These are phyloP conservation scores for Astrephomene gubernaculifera DNA, from an alignment of 139 green algal genomes.

Conservation along the genomic window DNA sequence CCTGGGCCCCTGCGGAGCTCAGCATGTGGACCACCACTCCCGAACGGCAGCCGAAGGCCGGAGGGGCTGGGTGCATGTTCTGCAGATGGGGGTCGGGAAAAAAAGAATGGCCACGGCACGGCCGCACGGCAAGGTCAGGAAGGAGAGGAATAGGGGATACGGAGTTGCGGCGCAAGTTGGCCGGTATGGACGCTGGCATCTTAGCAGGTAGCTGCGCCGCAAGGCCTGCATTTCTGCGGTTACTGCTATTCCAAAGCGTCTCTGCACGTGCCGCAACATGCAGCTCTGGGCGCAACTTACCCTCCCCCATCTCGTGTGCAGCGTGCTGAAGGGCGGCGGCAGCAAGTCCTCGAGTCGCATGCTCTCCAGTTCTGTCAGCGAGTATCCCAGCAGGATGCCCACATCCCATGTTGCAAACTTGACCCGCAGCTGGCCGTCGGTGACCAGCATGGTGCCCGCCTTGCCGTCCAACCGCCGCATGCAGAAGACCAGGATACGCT, in stretches of 20 bases:
- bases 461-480: neutral
- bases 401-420: constrained; percentile 42
- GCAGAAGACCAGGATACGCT: constrained; percentile 44
- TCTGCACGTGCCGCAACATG: neutral
- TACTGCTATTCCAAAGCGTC: neutral
- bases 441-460: constrained; percentile 41
- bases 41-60: too few relatives aligned
- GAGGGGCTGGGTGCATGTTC: too few relatives aligned
- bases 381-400: constrained; percentile 41
- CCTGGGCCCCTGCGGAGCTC: too few relatives aligned
- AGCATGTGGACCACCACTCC: too few relatives aligned
- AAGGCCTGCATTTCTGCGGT: neutral
- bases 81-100: too few relatives aligned
- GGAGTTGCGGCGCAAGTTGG: neutral
- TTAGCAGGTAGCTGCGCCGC: too few relatives aligned
- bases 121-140: neutral
- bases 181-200: neutral
- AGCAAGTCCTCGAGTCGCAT: constrained; percentile 50
- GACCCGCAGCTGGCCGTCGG: constrained; percentile 37
- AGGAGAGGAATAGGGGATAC: neutral
- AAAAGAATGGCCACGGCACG: too few relatives aligned
- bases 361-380: constrained; percentile 8
- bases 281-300: constrained; percentile 22
- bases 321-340: constrained; percentile 51
- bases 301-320: constrained; percentile 58